phyloP scores from a whole-genome alignment of 805 yeast genomes.

The Myxozyma monticola region DNA sequence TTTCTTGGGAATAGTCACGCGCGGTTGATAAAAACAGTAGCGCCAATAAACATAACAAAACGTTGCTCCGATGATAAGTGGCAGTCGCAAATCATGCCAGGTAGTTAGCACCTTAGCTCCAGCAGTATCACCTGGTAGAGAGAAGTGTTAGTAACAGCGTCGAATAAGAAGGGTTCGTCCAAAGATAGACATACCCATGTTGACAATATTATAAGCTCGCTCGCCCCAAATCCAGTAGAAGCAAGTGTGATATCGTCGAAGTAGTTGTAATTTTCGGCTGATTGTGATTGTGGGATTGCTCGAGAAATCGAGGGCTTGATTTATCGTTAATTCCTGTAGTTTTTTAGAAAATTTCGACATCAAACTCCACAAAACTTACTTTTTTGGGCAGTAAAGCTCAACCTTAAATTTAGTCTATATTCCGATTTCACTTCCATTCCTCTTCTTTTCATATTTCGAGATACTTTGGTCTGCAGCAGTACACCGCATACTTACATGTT shows the following conservation, averaged over 20 bases:
- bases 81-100: slow-evolving; percentile 29
- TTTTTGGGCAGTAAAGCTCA: no score
- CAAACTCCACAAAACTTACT: no score
- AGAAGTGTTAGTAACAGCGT: background rate
- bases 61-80: slow-evolving; percentile 19
- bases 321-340: no score
- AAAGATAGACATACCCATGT: background rate
- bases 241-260: background rate
- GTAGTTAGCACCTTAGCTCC: slow-evolving; percentile 3
- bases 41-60: slow-evolving; percentile 26
- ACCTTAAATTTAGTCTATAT: no score
- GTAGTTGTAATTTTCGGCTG: no score
- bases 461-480: no score
- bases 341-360: no score
- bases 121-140: background rate
- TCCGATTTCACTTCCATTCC: no score
- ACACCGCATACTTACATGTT: no score
- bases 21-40: slow-evolving; percentile 28
- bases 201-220: background rate
- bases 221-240: background rate
- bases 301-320: no score
- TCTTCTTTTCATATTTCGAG: no score
- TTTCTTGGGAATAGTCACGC: slow-evolving; percentile 15
- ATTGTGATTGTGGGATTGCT: no score
- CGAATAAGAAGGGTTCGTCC: background rate